Evolutionary conservation across 768 basidiomycete genomes (phyloP), one percentile per base, ranked within the genome.

Genomic region (Plicaturopsis crispa): DNA sequence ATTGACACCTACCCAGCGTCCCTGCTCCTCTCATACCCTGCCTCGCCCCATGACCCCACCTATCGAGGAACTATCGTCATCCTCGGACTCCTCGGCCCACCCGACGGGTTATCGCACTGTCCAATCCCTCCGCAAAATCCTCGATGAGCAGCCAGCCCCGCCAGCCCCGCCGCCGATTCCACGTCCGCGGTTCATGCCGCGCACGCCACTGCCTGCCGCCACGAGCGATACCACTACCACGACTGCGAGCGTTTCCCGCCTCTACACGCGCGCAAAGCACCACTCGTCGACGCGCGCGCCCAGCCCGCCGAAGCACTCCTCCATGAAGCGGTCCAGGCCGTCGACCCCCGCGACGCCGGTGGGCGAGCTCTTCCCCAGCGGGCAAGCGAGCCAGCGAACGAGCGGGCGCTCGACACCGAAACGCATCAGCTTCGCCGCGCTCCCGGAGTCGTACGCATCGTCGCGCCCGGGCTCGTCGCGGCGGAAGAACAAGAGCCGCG

Each of bases 191-290:
- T 68, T 51, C 65, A 67, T 24, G 61, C 74, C 39, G 20, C 55
- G n/a, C 46, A 50, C 55, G 41, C 60, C 59, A 3, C 69, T 73
- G 3, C 78, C 82, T 2, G 64, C 67, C 7, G 73, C 75, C 7
- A 52, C 57, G 2, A 63, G 80, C 5, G 60, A 67, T 17, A 80
- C 81, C 4, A 84, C 81, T 3, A 82, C 66, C 4, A 80, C 86
- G 1, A 89, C 86, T 2, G 86, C 85, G 1, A 82, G 79, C 20
- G 68, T 89, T 34, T 85, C 84, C 17, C 69, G 80, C n/a, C 69
- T 88, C 11, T 82, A 80, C 48, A 84, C 83, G 1, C 80, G 78
- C 44, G 67, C 57, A 6, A 61, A 62, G 7, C 72, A 73, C 48
- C 21, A 22, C 2, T 71, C 75, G 12, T 81, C 81, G 3, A 78